Base-by-base conservation (phyloP, 140 eudicot genomes). In the Anethum foeniculum region DNA sequence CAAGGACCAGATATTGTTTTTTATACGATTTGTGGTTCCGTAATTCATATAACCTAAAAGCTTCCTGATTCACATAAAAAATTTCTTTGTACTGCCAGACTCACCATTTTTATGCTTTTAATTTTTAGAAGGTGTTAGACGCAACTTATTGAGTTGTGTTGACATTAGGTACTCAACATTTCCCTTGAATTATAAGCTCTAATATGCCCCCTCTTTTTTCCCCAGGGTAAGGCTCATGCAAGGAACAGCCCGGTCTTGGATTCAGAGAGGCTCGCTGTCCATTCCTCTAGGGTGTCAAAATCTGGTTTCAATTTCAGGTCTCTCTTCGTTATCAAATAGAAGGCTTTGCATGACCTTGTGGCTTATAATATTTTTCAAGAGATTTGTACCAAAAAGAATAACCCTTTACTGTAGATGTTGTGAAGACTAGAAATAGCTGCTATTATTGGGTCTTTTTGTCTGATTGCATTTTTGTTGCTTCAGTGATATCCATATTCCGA, bases 401-500 rank as follows among this genome's bases (percentile, higher is more conserved):
- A 30, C 47, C 47, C 36, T 34, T 69, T 69, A 69, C 28, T 72
- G n/a, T 11, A 39, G 48, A 43, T 74, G 77, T 43, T n/a, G 30
- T 44, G 38, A n/a, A 43, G 56, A 74, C 27, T 23, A 43, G 16
- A n/a, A 74, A 43, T 23, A 74, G 32, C 77, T 38, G 56, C 77
- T 23, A 11, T 13, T 13, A 41, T 74, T 6, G 15, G 11, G 77
- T 2, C 32, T 44, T 74, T 36, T 14, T 76, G 18, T 54, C 49
- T 77, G 34, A 77, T 19, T 32, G 27, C 48, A 54, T 77, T 77
- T 30, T 32, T 78, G 81, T 58, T 76, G 18, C 80, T 81, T 86
- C 91, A 94, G 98, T 81, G 97, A 90, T 74, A 82, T 90, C 65
- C 93, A 90, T 76, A 88, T 88, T 68, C 89, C 96, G 43, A 86